These are phyloP conservation scores for Millerozyma acaciae DNA, from an alignment of 805 yeast species.

Conservation along the genomic window DNA sequence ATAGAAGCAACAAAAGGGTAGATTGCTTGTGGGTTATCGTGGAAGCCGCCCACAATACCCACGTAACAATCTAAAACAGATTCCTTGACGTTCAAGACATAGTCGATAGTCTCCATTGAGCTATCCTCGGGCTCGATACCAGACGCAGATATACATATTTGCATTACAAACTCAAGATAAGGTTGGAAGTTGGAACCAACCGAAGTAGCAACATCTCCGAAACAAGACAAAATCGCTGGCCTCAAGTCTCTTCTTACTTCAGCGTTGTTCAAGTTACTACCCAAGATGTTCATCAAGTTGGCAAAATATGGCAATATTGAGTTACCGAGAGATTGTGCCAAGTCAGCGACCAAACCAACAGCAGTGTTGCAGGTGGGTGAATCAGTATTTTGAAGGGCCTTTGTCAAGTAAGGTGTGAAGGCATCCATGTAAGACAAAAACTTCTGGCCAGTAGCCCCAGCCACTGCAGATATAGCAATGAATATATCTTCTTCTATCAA, in stretches of 20 bases:
- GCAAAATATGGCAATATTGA: conserved; percentile 70
- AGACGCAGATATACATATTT: conserved; percentile 66
- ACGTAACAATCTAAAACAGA: conserved; percentile 94
- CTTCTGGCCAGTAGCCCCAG: conserved; percentile 68
- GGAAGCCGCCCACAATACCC: conserved; percentile 90
- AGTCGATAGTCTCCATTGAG: conserved; percentile 73
- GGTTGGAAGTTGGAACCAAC: conserved; percentile 74
- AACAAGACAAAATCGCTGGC: conserved; percentile 85
- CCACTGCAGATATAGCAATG: conserved; percentile 86
- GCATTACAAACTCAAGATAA: conserved; percentile 76
- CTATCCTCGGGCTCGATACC: conserved; percentile 59
- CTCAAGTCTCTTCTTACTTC: conserved; percentile 75
- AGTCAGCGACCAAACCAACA: conserved; percentile 92
- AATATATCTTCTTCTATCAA: conserved; percentile 92
- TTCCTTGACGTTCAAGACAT: conserved; percentile 67
- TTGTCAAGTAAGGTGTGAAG: conserved; percentile 76
- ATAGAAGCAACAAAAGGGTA: conserved; percentile 64
- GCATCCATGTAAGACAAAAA: conserved; percentile 76
- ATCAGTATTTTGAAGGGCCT: conserved; percentile 78
- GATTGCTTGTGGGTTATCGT: conserved; percentile 61
- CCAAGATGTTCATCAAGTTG: conserved; percentile 79
- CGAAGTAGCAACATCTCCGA: conserved; percentile 93
- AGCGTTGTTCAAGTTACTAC: conserved; percentile 62
- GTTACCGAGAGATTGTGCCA: conserved; percentile 81
- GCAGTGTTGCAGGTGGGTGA: conserved; percentile 84